Conservation (phyloP, 441 rosid species). For the Bruguiera hainesii region DNA sequence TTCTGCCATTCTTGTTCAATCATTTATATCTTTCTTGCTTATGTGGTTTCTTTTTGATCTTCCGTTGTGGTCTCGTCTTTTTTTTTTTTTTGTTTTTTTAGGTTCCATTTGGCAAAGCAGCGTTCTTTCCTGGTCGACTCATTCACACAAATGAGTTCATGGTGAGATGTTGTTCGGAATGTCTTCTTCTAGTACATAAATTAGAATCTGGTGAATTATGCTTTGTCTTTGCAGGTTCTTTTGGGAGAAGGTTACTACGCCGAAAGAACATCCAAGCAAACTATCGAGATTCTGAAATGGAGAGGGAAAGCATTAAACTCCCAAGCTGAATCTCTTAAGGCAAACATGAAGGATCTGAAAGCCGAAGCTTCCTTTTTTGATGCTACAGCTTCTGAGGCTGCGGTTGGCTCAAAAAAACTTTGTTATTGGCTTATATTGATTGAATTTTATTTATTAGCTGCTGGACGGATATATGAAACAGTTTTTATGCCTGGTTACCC, state of each 20-base stretch:
- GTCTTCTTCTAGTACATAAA: neutral
- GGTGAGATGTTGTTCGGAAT: slow-evolving; percentile 32
- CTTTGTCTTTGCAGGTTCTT: slow-evolving; percentile 45
- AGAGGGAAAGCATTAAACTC: slow-evolving; percentile 68
- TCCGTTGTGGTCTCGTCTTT: neutral
- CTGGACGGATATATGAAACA: neutral
- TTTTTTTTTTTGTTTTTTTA: slow-evolving; percentile 14
- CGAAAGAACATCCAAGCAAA: slow-evolving; percentile 78
- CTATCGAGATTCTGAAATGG: slow-evolving; percentile 69
- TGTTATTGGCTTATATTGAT: neutral
- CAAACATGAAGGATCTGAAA: slow-evolving; percentile 64
- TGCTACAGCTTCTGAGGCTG: slow-evolving; percentile 72
- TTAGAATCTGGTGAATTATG: neutral
- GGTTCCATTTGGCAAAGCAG: slow-evolving; percentile 87
- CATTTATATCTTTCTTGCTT: neutral
- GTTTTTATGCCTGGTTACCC: neutral
- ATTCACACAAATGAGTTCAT: slow-evolving; percentile 81
- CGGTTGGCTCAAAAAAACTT: slow-evolving; percentile 38
- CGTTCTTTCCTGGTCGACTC: slow-evolving; percentile 82
- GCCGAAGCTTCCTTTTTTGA: slow-evolving; percentile 77
- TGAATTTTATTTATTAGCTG: neutral
- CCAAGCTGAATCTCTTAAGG: slow-evolving; percentile 55
- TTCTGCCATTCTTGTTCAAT: neutral
- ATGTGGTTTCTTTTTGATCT: neutral
- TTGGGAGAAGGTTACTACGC: slow-evolving; percentile 77